Conservation (phyloP, 345 rosid genomes). For the Populus ilicifolia region DNA sequence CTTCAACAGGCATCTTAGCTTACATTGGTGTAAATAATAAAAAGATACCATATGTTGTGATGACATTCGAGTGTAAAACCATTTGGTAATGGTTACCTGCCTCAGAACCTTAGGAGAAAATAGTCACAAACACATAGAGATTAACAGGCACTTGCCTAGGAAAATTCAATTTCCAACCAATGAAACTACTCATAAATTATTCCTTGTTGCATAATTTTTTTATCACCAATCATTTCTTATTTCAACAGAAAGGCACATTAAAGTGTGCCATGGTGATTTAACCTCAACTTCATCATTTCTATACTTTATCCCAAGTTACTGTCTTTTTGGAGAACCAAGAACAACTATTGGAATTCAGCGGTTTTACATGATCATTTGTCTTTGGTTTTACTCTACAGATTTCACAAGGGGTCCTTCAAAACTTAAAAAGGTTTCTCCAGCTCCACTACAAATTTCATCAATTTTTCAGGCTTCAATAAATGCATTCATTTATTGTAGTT, state of each 20-base stretch:
- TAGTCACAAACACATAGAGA: not conserved
- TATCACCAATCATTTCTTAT: not conserved
- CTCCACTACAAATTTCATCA: not conserved
- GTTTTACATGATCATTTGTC: too few relatives aligned
- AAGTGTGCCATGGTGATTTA: not conserved
- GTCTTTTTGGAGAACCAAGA: not conserved
- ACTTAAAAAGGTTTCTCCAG: not conserved
- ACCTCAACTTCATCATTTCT: not conserved
- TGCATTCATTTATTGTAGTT: not conserved
- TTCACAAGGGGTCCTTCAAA: not conserved
- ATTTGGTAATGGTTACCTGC: not conserved
- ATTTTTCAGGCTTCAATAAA: not conserved
- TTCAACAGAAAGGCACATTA: too few relatives aligned
- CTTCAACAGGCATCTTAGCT: not conserved
- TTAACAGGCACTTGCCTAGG: not conserved
- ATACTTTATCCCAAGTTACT: not conserved
- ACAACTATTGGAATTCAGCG: not conserved
- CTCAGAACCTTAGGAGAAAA: not conserved
- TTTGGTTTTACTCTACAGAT: too few relatives aligned
- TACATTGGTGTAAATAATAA: not conserved
- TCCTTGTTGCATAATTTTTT: not conserved
- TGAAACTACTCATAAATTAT: not conserved
- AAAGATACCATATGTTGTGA: not conserved
- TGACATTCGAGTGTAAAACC: not conserved
- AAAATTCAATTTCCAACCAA: not conserved